These are phyloP conservation scores for Dryas alaskensis DNA, from an alignment of 306 rosid genomes.

Conservation along the genomic window DNA sequence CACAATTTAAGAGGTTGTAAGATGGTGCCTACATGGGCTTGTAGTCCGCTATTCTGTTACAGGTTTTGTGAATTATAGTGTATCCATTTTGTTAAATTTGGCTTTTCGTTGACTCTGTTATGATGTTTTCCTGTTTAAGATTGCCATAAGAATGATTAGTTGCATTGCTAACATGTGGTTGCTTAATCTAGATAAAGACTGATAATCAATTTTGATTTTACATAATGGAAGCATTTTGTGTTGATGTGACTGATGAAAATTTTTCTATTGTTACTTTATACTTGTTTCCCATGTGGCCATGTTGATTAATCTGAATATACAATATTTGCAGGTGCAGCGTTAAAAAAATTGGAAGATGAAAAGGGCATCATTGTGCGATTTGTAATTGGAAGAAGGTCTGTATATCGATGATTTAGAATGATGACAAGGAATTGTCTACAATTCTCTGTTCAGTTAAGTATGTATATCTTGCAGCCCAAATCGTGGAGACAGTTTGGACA, in stretches of 20 bases:
- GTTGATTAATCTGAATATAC: slow-evolving; percentile 7
- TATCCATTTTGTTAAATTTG: slow-evolving; percentile 8
- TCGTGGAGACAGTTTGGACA: slow-evolving; percentile 59
- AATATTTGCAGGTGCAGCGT: slow-evolving; percentile 41
- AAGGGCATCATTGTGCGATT: slow-evolving; percentile 55
- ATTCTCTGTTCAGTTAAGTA: slow-evolving; percentile 22
- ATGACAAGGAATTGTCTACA: slow-evolving; percentile 23
- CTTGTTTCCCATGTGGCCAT: neutral
- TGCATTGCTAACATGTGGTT: neutral
- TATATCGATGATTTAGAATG: slow-evolving; percentile 24
- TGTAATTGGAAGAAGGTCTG: slow-evolving; percentile 66
- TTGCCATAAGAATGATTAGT: neutral
- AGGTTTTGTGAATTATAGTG: neutral
- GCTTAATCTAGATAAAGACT: neutral
- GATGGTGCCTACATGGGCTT: no score
- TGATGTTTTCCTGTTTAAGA: slow-evolving; percentile 6
- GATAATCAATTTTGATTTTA: neutral
- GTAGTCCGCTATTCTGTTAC: neutral
- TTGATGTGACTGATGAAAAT: no score
- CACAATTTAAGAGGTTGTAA: no score
- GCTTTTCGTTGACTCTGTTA: slow-evolving; percentile 14
- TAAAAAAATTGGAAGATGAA: slow-evolving; percentile 41
- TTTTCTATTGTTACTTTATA: neutral
- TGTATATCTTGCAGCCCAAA: slow-evolving; percentile 55
- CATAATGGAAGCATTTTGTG: no score